Conservation (phyloP, 2,329 filamentous ascomycete genomes). For the Pseudogymnoascus sp. region DNA sequence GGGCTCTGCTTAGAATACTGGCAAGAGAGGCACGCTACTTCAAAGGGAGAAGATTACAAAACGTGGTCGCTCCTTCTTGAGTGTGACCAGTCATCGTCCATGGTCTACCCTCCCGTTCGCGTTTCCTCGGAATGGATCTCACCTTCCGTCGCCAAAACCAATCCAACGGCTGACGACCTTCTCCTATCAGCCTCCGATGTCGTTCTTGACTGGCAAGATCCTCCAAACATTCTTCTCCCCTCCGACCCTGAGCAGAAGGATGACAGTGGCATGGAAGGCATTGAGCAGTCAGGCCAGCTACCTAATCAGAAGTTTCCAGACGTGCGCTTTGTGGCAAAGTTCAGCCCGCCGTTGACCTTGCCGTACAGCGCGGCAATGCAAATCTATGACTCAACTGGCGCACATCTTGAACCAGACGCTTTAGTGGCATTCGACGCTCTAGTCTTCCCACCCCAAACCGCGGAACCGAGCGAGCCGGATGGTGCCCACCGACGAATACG, state of each 20-base stretch:
- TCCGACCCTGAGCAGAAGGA: conserved; percentile 37
- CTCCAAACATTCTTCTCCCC: conserved; percentile 54
- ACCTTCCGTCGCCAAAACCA: conserved; percentile 52
- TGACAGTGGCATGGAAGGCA: conserved; percentile 45
- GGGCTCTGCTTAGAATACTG: conserved; percentile 73
- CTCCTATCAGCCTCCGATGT: conserved; percentile 23
- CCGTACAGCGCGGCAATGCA: conserved; percentile 56
- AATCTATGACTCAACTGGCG: conserved; percentile 51
- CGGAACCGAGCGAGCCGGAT: conserved; percentile 19
- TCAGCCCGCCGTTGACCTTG: conserved; percentile 66
- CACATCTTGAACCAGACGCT: conserved; percentile 48
- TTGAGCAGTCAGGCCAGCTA: conserved; percentile 39
- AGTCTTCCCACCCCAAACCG: conserved; percentile 38
- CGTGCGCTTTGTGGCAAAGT: conserved; percentile 65
- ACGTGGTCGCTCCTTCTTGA: conserved; percentile 63
- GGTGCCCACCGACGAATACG: neutral
- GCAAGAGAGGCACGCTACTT: conserved; percentile 52
- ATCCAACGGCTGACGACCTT: conserved; percentile 38
- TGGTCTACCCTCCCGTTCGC: conserved; percentile 52
- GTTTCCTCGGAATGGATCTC: conserved; percentile 70
- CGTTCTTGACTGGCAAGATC: conserved; percentile 65
- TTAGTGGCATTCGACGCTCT: conserved; percentile 41
- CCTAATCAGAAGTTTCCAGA: conserved; percentile 52
- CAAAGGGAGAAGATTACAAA: conserved; percentile 31
- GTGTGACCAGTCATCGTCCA: conserved; percentile 44